These are phyloP conservation scores for Shiraia sp. DNA, from an alignment of 2,329 filamentous ascomycete genomes.

Conservation along the genomic window DNA sequence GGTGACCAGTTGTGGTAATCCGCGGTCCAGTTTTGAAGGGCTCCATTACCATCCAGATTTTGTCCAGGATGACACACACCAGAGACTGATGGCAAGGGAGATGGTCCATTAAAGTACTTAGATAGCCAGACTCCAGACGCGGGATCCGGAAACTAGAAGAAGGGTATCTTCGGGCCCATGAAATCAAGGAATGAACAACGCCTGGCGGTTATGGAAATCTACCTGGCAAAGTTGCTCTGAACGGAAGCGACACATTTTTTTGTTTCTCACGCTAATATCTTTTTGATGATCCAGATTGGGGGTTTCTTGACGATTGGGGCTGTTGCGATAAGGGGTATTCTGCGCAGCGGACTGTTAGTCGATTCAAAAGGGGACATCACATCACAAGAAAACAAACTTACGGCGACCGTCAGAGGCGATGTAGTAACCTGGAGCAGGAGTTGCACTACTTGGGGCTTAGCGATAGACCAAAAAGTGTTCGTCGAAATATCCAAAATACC, in stretches of 20 bases:
- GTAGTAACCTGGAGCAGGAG: constrained; percentile 41
- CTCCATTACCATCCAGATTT: constrained; percentile 26
- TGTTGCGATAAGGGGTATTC: constrained; percentile 40
- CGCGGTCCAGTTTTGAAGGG: constrained; percentile 20
- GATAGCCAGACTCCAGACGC: constrained; percentile 35
- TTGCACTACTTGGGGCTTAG: constrained; percentile 43
- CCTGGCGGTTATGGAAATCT: constrained; percentile 30
- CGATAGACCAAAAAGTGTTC: constrained; percentile 45
- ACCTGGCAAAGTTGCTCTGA: constrained; percentile 20
- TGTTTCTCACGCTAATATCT: constrained; percentile 12
- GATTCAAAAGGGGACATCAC: not conserved
- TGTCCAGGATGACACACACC: constrained; percentile 29
- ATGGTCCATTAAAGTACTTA: constrained; percentile 32
- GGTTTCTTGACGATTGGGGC: constrained; percentile 28
- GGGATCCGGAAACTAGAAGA: constrained; percentile 34
- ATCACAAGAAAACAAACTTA: constrained; percentile 32
- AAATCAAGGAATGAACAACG: constrained; percentile 34
- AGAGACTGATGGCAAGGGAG: constrained; percentile 23
- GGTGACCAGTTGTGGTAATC: no score
- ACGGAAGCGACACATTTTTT: constrained; percentile 6
- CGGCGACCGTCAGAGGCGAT: constrained; percentile 44
- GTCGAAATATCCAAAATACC: constrained; percentile 49
- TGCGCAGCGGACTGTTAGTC: constrained; percentile 26
- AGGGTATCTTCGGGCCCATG: constrained; percentile 42
- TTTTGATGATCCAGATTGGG: constrained; percentile 26